Percentiles rank a stretch among this genome's conserved stretches.
Evolutionary conservation across 164 flowering plant genomes (phyloP).

Genomic region (Magnolia officinalis): DNA sequence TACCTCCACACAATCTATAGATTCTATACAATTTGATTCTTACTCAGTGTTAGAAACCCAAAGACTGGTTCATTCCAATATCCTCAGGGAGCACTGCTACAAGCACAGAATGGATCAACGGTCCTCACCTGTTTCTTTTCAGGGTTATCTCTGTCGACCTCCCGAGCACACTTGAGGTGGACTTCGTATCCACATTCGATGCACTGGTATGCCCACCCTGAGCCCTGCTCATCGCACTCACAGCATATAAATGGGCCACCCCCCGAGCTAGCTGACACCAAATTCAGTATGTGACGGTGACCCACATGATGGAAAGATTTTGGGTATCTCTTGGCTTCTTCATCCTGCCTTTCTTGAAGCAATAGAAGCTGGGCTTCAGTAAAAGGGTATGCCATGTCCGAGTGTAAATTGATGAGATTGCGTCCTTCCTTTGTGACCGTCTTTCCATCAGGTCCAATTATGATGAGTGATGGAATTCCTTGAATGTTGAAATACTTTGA

Average conservation of each 20-base stretch:
- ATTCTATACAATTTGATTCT: conserved; percentile 8
- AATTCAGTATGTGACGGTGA: conserved; percentile 53
- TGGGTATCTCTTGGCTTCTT: conserved; percentile 64
- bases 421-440: conserved; percentile 68
- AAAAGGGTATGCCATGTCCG: conserved; percentile 71
- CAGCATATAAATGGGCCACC: conserved; percentile 87
- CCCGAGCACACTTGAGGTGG: conserved; percentile 55
- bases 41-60: conserved; percentile 3
- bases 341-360: conserved; percentile 56
- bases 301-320: conserved; percentile 42
- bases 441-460: conserved; percentile 76
- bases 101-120: conserved; percentile 15
- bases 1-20: conserved; percentile 3
- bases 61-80: background rate
- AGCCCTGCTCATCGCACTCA: conserved; percentile 78
- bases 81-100: conserved; percentile 8
- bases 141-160: conserved; percentile 5
- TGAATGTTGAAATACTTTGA: conserved; percentile 54
- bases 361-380: conserved; percentile 41
- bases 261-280: conserved; percentile 65
- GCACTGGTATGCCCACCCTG: conserved; percentile 80
- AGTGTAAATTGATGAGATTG: conserved; percentile 56
- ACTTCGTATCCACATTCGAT: conserved; percentile 87
- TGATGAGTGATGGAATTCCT: conserved; percentile 60
- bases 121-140: conserved; percentile 11